Percentiles rank a stretch among this genome's conserved stretches.
Conservation (phyloP, 176 grass and related monocot species). For the Avena sativa region DNA sequence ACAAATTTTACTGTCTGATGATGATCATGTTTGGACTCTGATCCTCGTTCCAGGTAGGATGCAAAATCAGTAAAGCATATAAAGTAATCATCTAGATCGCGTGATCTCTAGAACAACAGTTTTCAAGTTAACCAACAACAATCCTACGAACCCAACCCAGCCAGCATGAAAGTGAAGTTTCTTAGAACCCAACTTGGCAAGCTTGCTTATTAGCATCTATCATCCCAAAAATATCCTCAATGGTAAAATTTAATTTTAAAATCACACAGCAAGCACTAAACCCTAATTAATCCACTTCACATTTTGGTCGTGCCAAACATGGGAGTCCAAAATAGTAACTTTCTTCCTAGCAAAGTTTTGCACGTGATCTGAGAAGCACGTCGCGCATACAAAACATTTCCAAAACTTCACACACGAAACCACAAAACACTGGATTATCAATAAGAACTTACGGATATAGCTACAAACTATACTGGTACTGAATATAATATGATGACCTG, state of each 20-base stretch:
- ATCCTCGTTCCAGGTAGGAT: not conserved
- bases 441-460: constrained; percentile 4
- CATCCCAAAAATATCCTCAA: constrained; percentile 10
- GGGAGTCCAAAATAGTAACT: not conserved
- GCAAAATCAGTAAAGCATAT: not conserved
- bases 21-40: not conserved
- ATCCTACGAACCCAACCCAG: not conserved
- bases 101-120: not conserved
- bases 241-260: constrained; percentile 2
- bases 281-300: not conserved
- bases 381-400: not conserved
- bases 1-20: constrained; percentile 6
- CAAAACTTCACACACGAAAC: constrained; percentile 14
- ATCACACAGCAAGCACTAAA: not conserved
- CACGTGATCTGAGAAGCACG: not conserved
- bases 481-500: constrained; percentile 18
- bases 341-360: not conserved
- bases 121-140: not conserved
- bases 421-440: not conserved
- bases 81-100: not conserved
- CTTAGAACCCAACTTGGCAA: constrained; percentile 7
- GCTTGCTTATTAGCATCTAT: constrained; percentile 4
- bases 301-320: not conserved
- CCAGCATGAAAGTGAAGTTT: not conserved
- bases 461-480: not conserved